Base-by-base conservation (phyloP, 441 rosid genomes). In the Gossypium aridum region DNA sequence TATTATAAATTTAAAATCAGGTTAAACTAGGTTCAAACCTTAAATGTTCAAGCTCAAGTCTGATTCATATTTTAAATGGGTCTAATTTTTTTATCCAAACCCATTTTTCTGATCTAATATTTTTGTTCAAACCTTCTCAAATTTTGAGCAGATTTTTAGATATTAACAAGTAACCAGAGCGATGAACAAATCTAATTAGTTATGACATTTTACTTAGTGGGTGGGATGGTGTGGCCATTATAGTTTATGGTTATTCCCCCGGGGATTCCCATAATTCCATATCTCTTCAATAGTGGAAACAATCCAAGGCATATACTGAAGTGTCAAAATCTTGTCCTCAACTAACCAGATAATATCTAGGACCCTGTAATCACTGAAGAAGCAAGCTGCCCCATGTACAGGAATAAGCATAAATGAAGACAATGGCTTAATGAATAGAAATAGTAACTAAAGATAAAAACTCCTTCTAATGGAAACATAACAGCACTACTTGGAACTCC, bases 401-500 rank as follows among this genome's bases (percentile, higher is more conserved):
- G 39, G 39, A 34, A 34, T 6, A 56, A 56, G 62, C 28, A 57
- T 14, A 61, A 59, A 61, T 17, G 14, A 61, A 26, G 39, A 14
- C 17, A 26, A 14, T 2, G 2, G 43, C 19, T 59, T 12, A 28
- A 59, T 59, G 7, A 23, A 25, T 26, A 61, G 20, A 61, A 61
- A 61, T 2, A n/a, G n/a, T 61, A 26, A 5, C 43, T n/a, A 26
- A 4, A 31, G 37, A 31, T 31, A 4, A 31, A 31, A 31, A 31
- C 37, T 4, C 7, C 37, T 31, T 31, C 37, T 31, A 31, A 31
- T 31, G 7, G 37, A 31, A 26, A 10, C 8, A 63, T 34, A n/a
- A 8, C 54, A 49, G 91, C 73, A 89, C 90, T 19, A 81, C 85
- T 13, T 77, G 70, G 72, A 86, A 89, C 74, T 78, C 87, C 67